Base-by-base conservation (phyloP, 148 eudicot species). In the Fagopyrum tataricum region DNA sequence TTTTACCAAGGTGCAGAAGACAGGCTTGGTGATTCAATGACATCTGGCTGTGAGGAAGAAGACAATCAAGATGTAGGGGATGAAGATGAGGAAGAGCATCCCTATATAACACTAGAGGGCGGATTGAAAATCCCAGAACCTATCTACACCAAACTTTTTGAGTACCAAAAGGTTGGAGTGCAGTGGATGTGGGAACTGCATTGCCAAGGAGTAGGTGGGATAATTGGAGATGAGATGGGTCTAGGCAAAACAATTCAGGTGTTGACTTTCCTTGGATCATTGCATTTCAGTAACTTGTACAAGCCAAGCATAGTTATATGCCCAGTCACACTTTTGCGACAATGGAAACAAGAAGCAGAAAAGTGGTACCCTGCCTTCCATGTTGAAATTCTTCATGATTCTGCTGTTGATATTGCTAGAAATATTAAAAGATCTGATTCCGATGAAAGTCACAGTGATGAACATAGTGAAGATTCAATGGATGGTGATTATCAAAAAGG, bases 161-260 rank as follows among this genome's bases (percentile, higher is more conserved):
- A 95, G 77, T 95, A 95, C 78, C 99, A 95, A 78, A 91, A 90
- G 80, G 93, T 95, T 68, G 99, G 99, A 76, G 99, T 95, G 39
- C 99, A 91, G 78, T 91, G 97, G 99, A 73, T 95, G 72, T 95
- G 99, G 99, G 99, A 95, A 74, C 89, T 95, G 69, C 99, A 95
- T 79, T 95, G 99, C 78, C 99, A 95, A 82, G 84, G 89, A 85
- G 96, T 96, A 26, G 99, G 99, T 72, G 99, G 99, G 20, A 90
- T 95, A 20, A 91, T 95, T 70, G 99, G 99, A 76, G 99, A 95
- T 81, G 99, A 95, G 85, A 91, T 91, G 97, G 99, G 99, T 75
- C 98, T 95, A 74, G 99, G 99, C 52, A 95, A 95, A 85, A 95
- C 99, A n/a, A 81, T 95, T 67, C 99, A 95, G 83, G 90, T 95